These are phyloP conservation scores for Limonium bicolor DNA, from an alignment of 148 eudicot species.

Conservation along the genomic window DNA sequence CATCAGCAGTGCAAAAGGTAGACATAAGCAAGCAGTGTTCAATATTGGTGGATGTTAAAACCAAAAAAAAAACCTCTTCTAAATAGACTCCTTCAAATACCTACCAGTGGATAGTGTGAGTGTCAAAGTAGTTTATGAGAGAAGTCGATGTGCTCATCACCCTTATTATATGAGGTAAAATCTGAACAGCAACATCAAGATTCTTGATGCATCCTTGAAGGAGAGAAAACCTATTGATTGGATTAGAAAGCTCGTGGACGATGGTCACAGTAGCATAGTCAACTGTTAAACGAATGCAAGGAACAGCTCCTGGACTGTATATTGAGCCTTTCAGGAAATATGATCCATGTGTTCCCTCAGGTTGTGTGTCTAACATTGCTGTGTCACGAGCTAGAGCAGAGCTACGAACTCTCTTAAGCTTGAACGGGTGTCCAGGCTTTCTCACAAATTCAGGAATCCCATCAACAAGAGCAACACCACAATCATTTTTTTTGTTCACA, in stretches of 20 bases:
- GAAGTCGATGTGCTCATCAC: slow-evolving; percentile 46
- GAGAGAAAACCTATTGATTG: slow-evolving; percentile 51
- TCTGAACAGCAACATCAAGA: slow-evolving; percentile 47
- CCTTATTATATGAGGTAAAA: slow-evolving; percentile 44
- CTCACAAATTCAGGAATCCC: slow-evolving; percentile 74
- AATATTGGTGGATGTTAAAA: no score
- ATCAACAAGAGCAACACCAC: slow-evolving; percentile 60
- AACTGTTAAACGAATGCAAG: slow-evolving; percentile 35
- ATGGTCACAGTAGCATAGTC: slow-evolving; percentile 53
- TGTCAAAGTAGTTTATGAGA: slow-evolving; percentile 46
- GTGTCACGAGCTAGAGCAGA: slow-evolving; percentile 21
- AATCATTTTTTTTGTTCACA: slow-evolving; percentile 67
- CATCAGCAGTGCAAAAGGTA: no score
- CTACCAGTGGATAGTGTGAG: slow-evolving; percentile 49
- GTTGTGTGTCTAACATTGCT: slow-evolving; percentile 10
- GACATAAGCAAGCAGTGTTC: no score
- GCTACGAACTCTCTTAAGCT: slow-evolving; percentile 57
- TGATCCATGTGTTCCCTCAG: slow-evolving; percentile 13
- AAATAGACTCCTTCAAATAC: no score
- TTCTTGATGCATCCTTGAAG: slow-evolving; percentile 48
- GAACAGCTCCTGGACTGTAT: slow-evolving; percentile 16
- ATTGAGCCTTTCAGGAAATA: no score
- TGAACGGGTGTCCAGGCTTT: slow-evolving; percentile 80
- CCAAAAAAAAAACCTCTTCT: no score
- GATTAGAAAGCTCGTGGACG: slow-evolving; percentile 59